Base-by-base conservation (phyloP, 1,284 basidiomycete genomes). In the Marasmius sp. region DNA sequence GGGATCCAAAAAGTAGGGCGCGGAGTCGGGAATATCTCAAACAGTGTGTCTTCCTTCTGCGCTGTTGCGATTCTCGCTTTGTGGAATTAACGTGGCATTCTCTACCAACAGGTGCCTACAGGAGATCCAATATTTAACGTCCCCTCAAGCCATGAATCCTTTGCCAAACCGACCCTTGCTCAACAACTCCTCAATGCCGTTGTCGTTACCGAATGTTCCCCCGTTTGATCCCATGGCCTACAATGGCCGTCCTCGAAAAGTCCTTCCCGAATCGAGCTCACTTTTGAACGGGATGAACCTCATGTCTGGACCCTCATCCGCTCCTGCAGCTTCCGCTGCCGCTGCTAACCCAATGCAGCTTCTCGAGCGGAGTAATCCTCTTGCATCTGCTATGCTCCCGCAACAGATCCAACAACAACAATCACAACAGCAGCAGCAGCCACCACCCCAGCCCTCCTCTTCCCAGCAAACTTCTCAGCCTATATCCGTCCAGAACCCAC, bases 121-220 rank as follows among this genome's bases (percentile, higher is more conserved):
- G 79, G 97, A 99, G 81, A 94, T 99, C 68, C 93, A 94, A 8
- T 99, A 99, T 75, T 81, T 99, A 58, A 99, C 97, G 0, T 98
- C 95, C 1, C 89, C 95, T 1, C 92, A 97, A 72, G 96, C 97
- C 3, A 89, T 99, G 81, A 99, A 99, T 74, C 97, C 97, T 41
- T 82, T 99, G 39, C 94, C 95, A 0, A 91, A 94, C 61, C 86
- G 93, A 63, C 89, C 93, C 0, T 80, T 91, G 57, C 78, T 91
- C 63, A 87, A 85, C 68, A 91, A 85, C 70, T 75, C 85, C 18
- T 81, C 84, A 60, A 79, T 89, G 59, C 83, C 87, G 51, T 78
- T 90, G 18, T 79, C 86, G 37, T 76, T 91, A 57, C 88, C 88
- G 51, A 89, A 90, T 67, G 82, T 89, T 16, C 85, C 88, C 51